These are phyloP conservation scores for Magnusiomyces starmeri DNA, from an alignment of 1,139 yeast species.

Conservation along the genomic window DNA sequence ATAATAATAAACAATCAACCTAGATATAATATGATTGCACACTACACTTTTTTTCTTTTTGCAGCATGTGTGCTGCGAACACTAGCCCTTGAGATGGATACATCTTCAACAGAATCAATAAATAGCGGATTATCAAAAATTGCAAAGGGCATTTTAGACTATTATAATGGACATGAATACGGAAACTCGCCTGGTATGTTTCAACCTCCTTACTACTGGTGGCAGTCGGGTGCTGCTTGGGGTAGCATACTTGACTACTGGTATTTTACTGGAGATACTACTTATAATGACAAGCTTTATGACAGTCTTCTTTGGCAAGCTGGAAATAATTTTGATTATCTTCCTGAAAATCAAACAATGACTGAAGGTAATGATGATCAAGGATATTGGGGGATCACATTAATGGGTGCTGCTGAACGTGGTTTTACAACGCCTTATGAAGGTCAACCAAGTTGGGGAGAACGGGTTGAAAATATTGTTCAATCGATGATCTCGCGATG, in stretches of 20 bases:
- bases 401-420: conserved; percentile 76
- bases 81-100: conserved; percentile 16
- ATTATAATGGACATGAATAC: conserved; percentile 67
- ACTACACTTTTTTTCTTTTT: neutral
- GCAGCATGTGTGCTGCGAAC: neutral
- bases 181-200: conserved; percentile 57
- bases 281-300: conserved; percentile 53
- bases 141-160: conserved; percentile 72
- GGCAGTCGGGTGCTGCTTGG: conserved; percentile 99
- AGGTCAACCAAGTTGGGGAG: conserved; percentile 5
- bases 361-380: conserved; percentile 98
- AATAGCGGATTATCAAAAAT: conserved; percentile 50
- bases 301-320: conserved; percentile 65
- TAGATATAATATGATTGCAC: neutral
- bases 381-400: conserved; percentile 94
- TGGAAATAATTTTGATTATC: conserved; percentile 68
- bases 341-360: conserved; percentile 86
- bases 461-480: conserved; percentile 7
- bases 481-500: conserved; percentile 44
- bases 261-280: conserved; percentile 62
- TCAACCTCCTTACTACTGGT: conserved; percentile 86
- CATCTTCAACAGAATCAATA: conserved; percentile 31
- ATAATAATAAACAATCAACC: neutral
- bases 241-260: conserved; percentile 77
- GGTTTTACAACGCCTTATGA: conserved; percentile 1